Conservation (phyloP, 1,284 basidiomycete genomes). For the Stereum hirsutum region DNA sequence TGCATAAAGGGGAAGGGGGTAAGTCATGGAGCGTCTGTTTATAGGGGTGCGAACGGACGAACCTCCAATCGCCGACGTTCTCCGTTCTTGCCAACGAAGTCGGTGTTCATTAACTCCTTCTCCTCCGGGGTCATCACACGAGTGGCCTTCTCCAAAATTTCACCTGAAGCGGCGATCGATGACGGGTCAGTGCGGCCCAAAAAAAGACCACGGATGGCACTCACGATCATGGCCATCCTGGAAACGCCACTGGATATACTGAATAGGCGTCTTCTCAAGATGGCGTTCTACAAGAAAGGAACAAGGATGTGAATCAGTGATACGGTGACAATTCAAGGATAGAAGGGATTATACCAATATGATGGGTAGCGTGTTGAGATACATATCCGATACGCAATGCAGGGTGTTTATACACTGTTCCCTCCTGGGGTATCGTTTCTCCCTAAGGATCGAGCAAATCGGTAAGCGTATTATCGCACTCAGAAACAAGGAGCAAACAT, state of each 20-base stretch:
- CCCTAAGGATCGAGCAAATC: conserved; percentile 42
- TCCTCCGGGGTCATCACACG: conserved; percentile 90
- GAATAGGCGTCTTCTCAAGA: conserved; percentile 90
- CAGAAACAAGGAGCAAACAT: conserved; percentile 13
- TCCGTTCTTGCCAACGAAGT: conserved; percentile 90
- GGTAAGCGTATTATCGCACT: conserved; percentile 2
- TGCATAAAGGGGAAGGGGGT: conserved; percentile 24
- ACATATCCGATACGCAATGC: conserved; percentile 95
- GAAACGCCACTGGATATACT: conserved; percentile 98
- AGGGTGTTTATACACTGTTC: conserved; percentile 94
- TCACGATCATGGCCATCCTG: conserved; percentile 96
- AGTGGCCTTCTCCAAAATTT: conserved; percentile 89
- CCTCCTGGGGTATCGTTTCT: conserved; percentile 89
- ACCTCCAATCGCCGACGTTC: conserved; percentile 88
- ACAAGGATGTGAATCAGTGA: conserved; percentile 6
- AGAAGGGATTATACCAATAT: conserved; percentile 49
- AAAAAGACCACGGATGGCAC: conserved; percentile 18
- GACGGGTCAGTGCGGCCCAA: conserved; percentile 2
- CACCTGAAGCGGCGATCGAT: conserved; percentile 34
- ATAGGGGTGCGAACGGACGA: conserved; percentile 18
- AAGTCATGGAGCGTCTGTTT: too few species aligned
- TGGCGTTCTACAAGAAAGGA: conserved; percentile 59
- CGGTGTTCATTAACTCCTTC: conserved; percentile 71
- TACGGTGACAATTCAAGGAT: conserved; percentile 10
- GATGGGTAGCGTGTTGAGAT: conserved; percentile 96